Base-by-base conservation (phyloP, 2,329 filamentous ascomycete species). In the Microdochium nivale region DNA sequence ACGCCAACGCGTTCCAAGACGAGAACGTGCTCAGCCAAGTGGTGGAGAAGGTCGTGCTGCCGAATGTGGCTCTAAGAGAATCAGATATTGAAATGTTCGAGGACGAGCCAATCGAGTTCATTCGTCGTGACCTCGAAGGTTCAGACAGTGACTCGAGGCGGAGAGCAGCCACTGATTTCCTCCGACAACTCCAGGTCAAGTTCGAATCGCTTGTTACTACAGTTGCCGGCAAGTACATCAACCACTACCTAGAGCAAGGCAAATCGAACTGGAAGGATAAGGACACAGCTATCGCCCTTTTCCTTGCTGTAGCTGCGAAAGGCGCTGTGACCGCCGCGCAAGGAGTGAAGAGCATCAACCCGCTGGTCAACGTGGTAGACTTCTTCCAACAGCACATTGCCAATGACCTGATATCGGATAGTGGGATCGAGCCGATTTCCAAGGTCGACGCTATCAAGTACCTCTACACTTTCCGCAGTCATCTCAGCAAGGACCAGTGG, bases 371-470 rank as follows among this genome's bases (percentile, higher is more conserved):
- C 61, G 87, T 99, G 25, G 85, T 96, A 24, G 87, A 95, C 48
- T 99, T 96, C 71, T 97, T 99, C 75, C 87, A 95, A 66, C 88
- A 87, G 56, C 82, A 97, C 66, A 87, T 99, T 61, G 92, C 92
- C 11, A 79, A 83, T n/a, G 94, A 99, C 67, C 76, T 99, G 40
- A 76, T 95, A 54, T 77, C 80, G n/a, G 76, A 81, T 32, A 75
- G 79, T 27, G 79, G 78, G 2, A 80, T 87, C 1, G 81, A 95
- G 60, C 87, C 90, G 9, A 91, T 99, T 54, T 78, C 96, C 60
- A 95, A 96, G 73, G 92, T 99, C 16, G 94, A 97, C 67, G 92
- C 92, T 19, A 96, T 99, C 77, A 99, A 97, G 69, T 99, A 91
- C 66, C 80, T 99, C 37, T 96, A 99, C 75, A 89, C 87, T 46